A percentile compares a stretch with the other conserved stretches of the same genome.
Evolutionary conservation across 176 grass and related monocot species (phyloP).

Genomic region (Oryza meridionalis): DNA sequence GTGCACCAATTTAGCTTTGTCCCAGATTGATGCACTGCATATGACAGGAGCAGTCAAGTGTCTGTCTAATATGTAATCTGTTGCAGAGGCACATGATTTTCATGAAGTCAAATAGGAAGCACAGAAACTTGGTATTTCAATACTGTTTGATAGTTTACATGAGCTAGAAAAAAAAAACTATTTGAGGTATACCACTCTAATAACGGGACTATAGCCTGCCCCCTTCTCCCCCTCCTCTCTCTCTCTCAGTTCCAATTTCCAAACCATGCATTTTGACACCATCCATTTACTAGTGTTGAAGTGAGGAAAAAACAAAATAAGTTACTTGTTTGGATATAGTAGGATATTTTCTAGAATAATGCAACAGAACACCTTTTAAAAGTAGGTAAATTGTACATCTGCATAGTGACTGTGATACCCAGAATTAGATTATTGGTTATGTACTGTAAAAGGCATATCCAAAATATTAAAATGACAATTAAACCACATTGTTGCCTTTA

Average conservation of each 20-base stretch:
- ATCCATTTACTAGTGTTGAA: neutral
- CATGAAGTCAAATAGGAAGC: constrained; percentile 9
- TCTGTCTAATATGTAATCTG: neutral
- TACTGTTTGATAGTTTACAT: constrained; percentile 6
- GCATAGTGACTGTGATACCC: neutral
- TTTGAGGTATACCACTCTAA: neutral
- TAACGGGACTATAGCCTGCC: neutral
- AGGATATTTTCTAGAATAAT: neutral
- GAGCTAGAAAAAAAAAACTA: neutral
- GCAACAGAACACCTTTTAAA: constrained; percentile 17
- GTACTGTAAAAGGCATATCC: neutral
- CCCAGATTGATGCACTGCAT: constrained; percentile 38
- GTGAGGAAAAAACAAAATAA: neutral
- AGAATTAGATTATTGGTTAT: neutral
- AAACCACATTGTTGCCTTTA: neutral
- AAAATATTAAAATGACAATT: neutral
- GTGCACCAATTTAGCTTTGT: constrained; percentile 30
- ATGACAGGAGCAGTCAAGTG: constrained; percentile 16
- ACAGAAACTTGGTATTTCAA: neutral
- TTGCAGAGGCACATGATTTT: neutral
- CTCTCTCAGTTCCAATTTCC: too few relatives aligned
- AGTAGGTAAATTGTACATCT: neutral
- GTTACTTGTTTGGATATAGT: neutral
- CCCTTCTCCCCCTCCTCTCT: neutral
- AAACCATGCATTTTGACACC: neutral